Evolutionary conservation across 768 basidiomycete species (phyloP).

Genomic region (Boletus subcaerulescens): DNA sequence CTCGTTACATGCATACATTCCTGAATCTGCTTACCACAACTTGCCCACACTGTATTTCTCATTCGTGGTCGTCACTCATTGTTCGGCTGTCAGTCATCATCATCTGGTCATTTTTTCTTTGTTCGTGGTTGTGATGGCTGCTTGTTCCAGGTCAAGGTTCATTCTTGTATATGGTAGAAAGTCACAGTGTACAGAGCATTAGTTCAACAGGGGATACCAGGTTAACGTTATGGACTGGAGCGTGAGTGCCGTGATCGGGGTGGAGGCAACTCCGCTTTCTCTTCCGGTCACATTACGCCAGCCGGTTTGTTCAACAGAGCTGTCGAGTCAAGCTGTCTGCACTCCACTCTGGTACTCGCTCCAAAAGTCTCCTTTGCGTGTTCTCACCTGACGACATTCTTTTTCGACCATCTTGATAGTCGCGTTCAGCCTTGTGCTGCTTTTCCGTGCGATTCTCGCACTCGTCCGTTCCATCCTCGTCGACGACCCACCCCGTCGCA

Average conservation of each 20-base stretch:
- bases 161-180: slow-evolving; percentile 10
- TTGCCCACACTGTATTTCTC: slow-evolving; percentile 4
- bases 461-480: slow-evolving; percentile 14
- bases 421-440: slow-evolving; percentile 35
- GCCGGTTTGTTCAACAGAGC: not conserved
- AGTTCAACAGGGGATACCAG: too few species aligned
- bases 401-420: slow-evolving; percentile 7
- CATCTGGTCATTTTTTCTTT: slow-evolving; percentile 5
- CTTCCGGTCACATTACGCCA: slow-evolving; percentile 10
- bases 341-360: slow-evolving; percentile 22
- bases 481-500: not conserved
- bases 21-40: slow-evolving; percentile 11
- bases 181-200: too few species aligned
- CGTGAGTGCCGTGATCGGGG: too few species aligned
- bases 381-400: not conserved
- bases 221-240: too few species aligned
- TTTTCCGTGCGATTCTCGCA: slow-evolving; percentile 25
- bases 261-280: too few species aligned
- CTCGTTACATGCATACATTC: slow-evolving; percentile 12
- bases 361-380: not conserved
- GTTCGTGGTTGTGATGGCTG: slow-evolving; percentile 5
- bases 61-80: not conserved
- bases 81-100: slow-evolving; percentile 8
- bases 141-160: slow-evolving; percentile 3
- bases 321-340: slow-evolving; percentile 29